phyloP scores from a whole-genome alignment of 345 rosid genomes.

The Pugionium dolabratum region DNA sequence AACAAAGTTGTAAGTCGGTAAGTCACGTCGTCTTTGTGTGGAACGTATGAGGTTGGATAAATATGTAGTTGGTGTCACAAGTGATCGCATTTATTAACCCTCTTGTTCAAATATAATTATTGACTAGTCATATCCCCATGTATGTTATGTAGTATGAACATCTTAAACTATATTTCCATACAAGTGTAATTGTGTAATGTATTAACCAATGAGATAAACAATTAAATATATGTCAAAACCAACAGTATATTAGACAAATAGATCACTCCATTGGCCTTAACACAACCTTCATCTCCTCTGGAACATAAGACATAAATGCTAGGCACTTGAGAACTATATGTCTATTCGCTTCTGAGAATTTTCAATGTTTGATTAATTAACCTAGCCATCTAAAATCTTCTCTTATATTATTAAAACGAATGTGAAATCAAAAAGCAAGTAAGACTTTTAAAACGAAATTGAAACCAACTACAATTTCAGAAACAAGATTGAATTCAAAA shows the following conservation, averaged over 20 bases:
- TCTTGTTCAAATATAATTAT: neutral
- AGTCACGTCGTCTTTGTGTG: conserved; percentile 26
- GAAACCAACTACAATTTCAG: too few species aligned
- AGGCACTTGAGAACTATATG: neutral
- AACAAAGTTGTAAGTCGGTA: neutral
- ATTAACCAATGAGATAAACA: too few species aligned
- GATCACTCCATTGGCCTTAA: conserved; percentile 69
- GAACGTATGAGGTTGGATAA: conserved; percentile 37
- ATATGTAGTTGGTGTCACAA: conserved; percentile 37
- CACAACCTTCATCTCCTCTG: conserved; percentile 68
- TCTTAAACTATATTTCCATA: too few species aligned
- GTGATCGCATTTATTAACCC: conserved; percentile 36
- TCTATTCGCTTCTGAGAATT: too few species aligned
- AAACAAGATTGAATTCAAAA: too few species aligned
- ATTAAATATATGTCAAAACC: conserved; percentile 45
- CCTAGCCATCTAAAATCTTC: too few species aligned
- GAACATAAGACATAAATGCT: conserved; percentile 22
- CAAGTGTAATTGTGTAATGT: neutral
- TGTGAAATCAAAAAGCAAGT: too few species aligned
- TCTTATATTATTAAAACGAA: too few species aligned
- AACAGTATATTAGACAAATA: conserved; percentile 79
- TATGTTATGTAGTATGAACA: too few species aligned
- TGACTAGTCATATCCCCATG: too few species aligned
- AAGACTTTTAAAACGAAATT: too few species aligned
- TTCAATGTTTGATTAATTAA: too few species aligned